phyloP scores from a whole-genome alignment of 2,329 filamentous ascomycete species.

The Graphilbum fragrans region DNA sequence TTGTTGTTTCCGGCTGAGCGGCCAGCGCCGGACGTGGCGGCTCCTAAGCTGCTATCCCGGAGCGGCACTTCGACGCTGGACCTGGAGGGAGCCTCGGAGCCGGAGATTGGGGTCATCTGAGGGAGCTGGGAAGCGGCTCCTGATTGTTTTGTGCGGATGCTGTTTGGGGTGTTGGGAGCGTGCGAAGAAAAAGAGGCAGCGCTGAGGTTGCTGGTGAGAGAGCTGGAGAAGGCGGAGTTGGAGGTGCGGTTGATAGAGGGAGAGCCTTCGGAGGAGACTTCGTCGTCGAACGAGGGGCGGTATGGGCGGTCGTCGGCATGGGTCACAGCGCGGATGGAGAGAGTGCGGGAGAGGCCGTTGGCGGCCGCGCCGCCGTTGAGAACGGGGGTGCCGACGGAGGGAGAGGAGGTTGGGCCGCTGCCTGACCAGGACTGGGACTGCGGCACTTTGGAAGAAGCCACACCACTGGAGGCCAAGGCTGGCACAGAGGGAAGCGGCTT shows the following conservation, averaged over 20 bases:
- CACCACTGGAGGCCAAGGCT: neutral
- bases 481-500: constrained; percentile 13
- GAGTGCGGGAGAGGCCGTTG: constrained; percentile 18
- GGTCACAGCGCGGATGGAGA: constrained; percentile 42
- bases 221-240: constrained; percentile 43
- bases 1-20: constrained; percentile 6
- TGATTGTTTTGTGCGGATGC: neutral
- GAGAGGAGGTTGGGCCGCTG: constrained; percentile 1
- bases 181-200: constrained; percentile 26
- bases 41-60: constrained; percentile 12
- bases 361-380: constrained; percentile 4
- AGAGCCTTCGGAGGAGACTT: constrained; percentile 24
- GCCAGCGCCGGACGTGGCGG: constrained; percentile 6
- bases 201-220: constrained; percentile 41
- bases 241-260: constrained; percentile 19
- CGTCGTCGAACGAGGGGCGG: constrained; percentile 27
- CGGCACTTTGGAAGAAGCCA: constrained; percentile 2
- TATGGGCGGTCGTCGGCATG: constrained; percentile 33
- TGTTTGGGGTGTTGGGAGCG: neutral
- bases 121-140: too few relatives aligned
- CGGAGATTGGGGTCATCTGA: too few relatives aligned
- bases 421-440: too few relatives aligned
- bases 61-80: constrained; percentile 6
- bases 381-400: constrained; percentile 6
- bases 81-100: neutral